phyloP scores from a whole-genome alignment of 768 basidiomycete species.

The Naganishia vishniacii region DNA sequence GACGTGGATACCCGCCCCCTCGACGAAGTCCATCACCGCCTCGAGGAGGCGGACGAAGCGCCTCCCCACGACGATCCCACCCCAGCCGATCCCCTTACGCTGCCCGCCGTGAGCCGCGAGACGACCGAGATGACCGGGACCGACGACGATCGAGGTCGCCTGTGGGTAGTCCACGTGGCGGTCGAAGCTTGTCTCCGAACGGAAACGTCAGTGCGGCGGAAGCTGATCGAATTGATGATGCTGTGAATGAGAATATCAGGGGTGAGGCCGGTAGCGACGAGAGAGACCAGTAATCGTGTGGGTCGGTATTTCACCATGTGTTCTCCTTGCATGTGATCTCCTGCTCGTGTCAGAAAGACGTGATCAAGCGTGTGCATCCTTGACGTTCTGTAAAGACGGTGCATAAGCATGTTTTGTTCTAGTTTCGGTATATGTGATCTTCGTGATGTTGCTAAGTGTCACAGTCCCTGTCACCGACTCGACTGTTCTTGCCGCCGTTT shows the following conservation, averaged over 20 bases:
- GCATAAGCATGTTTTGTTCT: no score
- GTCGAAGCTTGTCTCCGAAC: constrained; percentile 9
- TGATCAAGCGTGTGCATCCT: no score
- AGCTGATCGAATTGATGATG: constrained; percentile 18
- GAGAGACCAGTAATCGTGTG: constrained; percentile 11
- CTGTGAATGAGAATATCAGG: background rate
- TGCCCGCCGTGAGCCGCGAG: constrained; percentile 2
- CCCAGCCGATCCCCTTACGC: background rate
- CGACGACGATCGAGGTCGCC: constrained; percentile 14
- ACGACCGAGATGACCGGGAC: constrained; percentile 25
- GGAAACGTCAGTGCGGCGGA: constrained; percentile 8
- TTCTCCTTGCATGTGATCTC: background rate
- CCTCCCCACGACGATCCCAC: constrained; percentile 16
- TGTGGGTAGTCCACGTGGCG: constrained; percentile 10
- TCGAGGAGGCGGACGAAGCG: constrained; percentile 28
- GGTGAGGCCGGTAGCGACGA: constrained; percentile 19
- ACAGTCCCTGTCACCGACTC: no score
- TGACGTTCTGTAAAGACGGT: no score
- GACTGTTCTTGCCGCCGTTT: no score
- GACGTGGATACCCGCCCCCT: no score
- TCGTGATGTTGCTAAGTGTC: no score
- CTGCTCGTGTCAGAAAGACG: no score
- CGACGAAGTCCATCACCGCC: constrained; percentile 30
- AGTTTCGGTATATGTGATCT: no score
- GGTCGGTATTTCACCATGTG: background rate